Evolutionary conservation across 805 yeast genomes (phyloP).

Genomic region (Komagataella phaffii): DNA sequence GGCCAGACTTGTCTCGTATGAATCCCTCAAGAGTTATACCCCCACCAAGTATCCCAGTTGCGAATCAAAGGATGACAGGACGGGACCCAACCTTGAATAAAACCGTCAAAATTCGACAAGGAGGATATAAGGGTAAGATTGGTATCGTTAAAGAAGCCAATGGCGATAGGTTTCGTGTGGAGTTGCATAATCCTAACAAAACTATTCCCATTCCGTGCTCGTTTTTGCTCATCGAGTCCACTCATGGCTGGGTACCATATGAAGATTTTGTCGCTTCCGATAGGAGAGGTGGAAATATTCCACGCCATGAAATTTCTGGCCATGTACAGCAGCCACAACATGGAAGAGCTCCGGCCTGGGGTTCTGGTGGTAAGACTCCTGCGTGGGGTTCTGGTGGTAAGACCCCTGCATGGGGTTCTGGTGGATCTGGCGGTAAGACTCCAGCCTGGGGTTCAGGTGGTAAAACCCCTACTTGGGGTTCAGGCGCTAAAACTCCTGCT

Average conservation of each 20-base stretch:
- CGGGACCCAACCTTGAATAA: conserved; percentile 74
- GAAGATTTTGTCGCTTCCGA: conserved; percentile 51
- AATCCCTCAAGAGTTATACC: conserved; percentile 64
- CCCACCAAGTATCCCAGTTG: conserved; percentile 32
- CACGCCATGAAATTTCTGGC: conserved; percentile 2
- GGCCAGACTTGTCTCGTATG: conserved; percentile 69
- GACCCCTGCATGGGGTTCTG: conserved; percentile 37
- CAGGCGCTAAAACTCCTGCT: conserved; percentile 13
- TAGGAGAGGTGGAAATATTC: conserved; percentile 10
- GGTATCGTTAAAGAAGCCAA: conserved; percentile 92
- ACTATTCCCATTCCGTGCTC: conserved; percentile 74
- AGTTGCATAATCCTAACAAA: conserved; percentile 84
- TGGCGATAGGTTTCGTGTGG: conserved; percentile 84
- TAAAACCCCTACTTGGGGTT: conserved; percentile 32
- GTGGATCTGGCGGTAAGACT: conserved; percentile 14
- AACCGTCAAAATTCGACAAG: conserved; percentile 73
- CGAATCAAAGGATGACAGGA: conserved; percentile 44
- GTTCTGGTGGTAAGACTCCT: conserved; percentile 17
- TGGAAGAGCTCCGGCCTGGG: conserved; percentile 18
- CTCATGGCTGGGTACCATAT: conserved; percentile 65
- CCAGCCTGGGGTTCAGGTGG: conserved; percentile 17
- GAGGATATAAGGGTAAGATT: conserved; percentile 91
- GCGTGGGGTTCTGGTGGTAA: conserved; percentile 24
- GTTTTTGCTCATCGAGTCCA: conserved; percentile 56
- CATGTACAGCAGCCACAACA: conserved; percentile 20